Base-by-base conservation (phyloP, 805 yeast genomes). In the Henningerozyma blattae region DNA sequence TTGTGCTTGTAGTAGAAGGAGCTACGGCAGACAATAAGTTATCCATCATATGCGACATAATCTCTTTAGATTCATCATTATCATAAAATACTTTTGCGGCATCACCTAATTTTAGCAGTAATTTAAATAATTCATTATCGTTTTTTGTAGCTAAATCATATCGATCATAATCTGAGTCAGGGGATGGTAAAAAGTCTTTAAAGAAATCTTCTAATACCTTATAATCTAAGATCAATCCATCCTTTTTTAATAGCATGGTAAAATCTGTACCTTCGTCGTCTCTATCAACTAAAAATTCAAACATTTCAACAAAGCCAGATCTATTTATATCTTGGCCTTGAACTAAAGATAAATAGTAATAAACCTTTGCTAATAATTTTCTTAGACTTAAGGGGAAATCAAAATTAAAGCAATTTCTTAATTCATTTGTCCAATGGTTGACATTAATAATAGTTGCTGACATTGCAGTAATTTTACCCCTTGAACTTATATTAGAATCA, bases 391-490 rank as follows among this genome's bases (percentile, higher is more conserved):
- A 45, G 0, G 96, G 95, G 61, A 87, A 66, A 32, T 77, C 79
- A 46, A 79, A 73, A 46, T 72, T 72, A 34, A 84, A 55, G 70
- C 94, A 77, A 27, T 78, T 75, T 33, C 74, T 68, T 42, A 89
- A 65, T 52, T 84, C 95, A 35, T 78, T 75, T 0, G 94, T 77
- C 93, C 94, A 85, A 36, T 77, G 79, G 35, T 76, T 34, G 8
- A 83, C 77, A 27, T 75, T 68, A 8, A 80, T 75, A 5, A 81
- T 77, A 0, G 89, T 72, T 0, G 86, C 80, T 1, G 83, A 72
- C 39, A 68, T 66, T 2, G 78, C 72, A 3, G 75, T 65, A 10
- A 71, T 65, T 41, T 72, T 74, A 37, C 76, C 74, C 34, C 75
- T 77, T 22, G 58, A 52, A 30, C 27, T 6, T n/a, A 10, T 6